These are phyloP conservation scores for Trichoderma lentiforme DNA, from an alignment of 2,329 filamentous ascomycete genomes.

Conservation along the genomic window DNA sequence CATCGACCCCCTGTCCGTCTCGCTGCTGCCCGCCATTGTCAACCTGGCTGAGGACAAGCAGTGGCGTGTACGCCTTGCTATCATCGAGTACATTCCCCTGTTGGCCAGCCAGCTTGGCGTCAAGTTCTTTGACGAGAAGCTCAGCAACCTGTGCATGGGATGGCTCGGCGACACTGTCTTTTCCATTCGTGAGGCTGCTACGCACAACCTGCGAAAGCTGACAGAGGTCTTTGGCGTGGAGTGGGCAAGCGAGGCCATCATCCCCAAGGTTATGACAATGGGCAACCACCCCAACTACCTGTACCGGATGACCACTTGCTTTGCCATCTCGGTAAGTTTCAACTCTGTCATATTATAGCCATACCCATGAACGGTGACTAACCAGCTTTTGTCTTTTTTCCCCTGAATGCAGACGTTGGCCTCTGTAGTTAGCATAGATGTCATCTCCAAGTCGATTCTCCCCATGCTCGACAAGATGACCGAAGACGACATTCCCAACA, in stretches of 20 bases:
- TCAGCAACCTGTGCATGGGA: constrained; percentile 93
- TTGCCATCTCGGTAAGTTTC: constrained; percentile 85
- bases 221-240: constrained; percentile 98
- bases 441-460: constrained; percentile 88
- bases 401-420: constrained; percentile 73
- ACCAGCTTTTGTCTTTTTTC: neutral
- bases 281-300: constrained; percentile 97
- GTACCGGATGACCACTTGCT: constrained; percentile 99
- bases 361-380: neutral
- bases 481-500: constrained; percentile 93
- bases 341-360: neutral
- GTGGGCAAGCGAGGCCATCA: constrained; percentile 95
- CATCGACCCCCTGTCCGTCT: constrained; percentile 94
- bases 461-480: constrained; percentile 96
- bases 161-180: constrained; percentile 99
- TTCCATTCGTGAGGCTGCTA: constrained; percentile 95
- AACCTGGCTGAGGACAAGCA: constrained; percentile 98
- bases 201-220: constrained; percentile 95
- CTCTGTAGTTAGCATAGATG: constrained; percentile 85
- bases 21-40: constrained; percentile 92
- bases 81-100: constrained; percentile 98
- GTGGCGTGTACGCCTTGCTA: constrained; percentile 95
- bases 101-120: constrained; percentile 94
- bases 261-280: constrained; percentile 98
- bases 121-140: constrained; percentile 97